phyloP scores from a whole-genome alignment of 768 basidiomycete species.

The Gautieria morchelliformis region DNA sequence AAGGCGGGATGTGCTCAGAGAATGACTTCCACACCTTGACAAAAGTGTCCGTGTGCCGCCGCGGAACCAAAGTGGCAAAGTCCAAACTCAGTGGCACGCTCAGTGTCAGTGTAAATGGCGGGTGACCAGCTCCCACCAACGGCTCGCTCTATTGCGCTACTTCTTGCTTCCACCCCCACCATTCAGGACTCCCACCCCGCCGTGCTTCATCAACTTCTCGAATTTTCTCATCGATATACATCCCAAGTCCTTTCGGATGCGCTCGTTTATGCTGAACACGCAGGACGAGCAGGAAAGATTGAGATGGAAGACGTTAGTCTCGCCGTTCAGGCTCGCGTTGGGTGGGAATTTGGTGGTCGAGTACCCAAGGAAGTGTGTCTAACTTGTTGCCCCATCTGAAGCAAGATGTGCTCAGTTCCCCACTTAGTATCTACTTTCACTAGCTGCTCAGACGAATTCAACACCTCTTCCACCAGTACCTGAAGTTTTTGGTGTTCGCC shows the following conservation, averaged over 20 bases:
- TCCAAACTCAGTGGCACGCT: background rate
- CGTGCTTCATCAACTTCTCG: constrained; percentile 78
- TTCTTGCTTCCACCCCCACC: constrained; percentile 74
- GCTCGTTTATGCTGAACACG: constrained; percentile 81
- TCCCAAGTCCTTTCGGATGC: constrained; percentile 78
- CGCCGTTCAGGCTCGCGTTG: constrained; percentile 80
- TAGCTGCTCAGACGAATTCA: constrained; percentile 78
- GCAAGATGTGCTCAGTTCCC: background rate
- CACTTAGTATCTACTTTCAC: constrained; percentile 60
- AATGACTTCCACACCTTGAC: background rate
- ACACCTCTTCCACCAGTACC: constrained; percentile 75
- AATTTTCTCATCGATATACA: constrained; percentile 80
- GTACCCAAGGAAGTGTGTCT: constrained; percentile 75
- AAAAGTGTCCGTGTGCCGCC: background rate
- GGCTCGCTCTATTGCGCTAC: constrained; percentile 72
- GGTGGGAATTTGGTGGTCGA: constrained; percentile 86
- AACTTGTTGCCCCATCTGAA: constrained; percentile 2
- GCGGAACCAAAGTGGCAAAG: background rate
- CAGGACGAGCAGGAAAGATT: constrained; percentile 65
- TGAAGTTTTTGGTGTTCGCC: constrained; percentile 77
- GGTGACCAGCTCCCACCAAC: constrained; percentile 74
- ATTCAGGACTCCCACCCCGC: constrained; percentile 82
- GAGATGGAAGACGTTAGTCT: constrained; percentile 77
- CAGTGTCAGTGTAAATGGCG: constrained; percentile 14
- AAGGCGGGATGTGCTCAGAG: background rate